Evolutionary conservation across 306 rosid genomes (phyloP).

Genomic region (Vigna hirtella): DNA sequence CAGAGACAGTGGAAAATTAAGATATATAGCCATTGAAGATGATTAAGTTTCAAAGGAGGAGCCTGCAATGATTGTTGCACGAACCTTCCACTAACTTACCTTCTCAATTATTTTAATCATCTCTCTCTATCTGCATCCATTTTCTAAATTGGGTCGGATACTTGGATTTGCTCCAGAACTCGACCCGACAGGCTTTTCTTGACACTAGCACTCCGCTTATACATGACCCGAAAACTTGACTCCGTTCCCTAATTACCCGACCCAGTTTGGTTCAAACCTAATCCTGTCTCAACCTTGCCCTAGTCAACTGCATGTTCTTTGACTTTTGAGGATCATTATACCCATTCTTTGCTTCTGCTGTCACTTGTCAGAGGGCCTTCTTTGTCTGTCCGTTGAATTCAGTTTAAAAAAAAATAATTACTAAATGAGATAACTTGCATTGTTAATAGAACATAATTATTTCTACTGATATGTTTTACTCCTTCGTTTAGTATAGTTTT

Average conservation of each 20-base stretch:
- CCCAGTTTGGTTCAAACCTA: neutral
- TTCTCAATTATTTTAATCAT: neutral
- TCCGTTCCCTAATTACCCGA: neutral
- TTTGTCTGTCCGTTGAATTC: too few species aligned
- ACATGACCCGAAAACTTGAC: neutral
- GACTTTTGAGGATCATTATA: neutral
- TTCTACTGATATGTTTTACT: too few species aligned
- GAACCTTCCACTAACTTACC: conserved; percentile 45
- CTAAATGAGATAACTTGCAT: too few species aligned
- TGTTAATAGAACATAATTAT: too few species aligned
- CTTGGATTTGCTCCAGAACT: neutral
- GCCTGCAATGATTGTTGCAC: conserved; percentile 1
- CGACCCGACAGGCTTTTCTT: too few species aligned
- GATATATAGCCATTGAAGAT: neutral
- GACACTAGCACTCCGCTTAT: too few species aligned
- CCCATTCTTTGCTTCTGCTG: neutral
- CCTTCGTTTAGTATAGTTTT: neutral
- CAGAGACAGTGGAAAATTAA: conserved; percentile 20
- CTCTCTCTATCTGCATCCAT: neutral
- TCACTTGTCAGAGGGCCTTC: too few species aligned
- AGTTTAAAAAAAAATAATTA: too few species aligned
- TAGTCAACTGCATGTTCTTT: neutral
- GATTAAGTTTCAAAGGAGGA: neutral
- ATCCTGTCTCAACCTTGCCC: neutral
- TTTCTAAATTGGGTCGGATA: too few species aligned